phyloP scores from a whole-genome alignment of 441 rosid species.

The Lepidium campestre region DNA sequence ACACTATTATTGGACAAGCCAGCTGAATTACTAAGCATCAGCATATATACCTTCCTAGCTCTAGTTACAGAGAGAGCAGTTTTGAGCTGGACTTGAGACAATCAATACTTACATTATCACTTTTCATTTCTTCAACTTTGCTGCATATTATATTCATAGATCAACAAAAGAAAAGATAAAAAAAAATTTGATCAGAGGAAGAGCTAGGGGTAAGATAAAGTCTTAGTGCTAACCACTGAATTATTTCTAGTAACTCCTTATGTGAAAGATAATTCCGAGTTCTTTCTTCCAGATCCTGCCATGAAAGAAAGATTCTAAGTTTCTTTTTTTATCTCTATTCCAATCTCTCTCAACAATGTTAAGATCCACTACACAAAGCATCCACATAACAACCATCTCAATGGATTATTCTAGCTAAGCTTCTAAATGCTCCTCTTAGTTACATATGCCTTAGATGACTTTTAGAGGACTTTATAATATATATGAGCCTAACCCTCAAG shows the following conservation, averaged over 20 bases:
- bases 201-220: not conserved
- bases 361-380: not conserved
- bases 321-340: not conserved
- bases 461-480: too few species aligned
- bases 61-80: slow-evolving; percentile 14
- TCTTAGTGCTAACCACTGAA: slow-evolving; percentile 18
- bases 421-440: not conserved
- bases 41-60: slow-evolving; percentile 20
- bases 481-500: not conserved
- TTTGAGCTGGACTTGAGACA: not conserved
- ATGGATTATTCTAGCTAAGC: not conserved
- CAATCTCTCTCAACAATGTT: not conserved
- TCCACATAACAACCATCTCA: not conserved
- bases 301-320: not conserved
- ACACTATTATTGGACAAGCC: not conserved
- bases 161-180: not conserved
- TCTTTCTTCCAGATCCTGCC: slow-evolving; percentile 13
- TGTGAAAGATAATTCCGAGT: slow-evolving; percentile 9
- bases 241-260: slow-evolving; percentile 17
- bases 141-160: not conserved
- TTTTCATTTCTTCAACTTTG: not conserved
- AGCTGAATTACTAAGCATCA: not conserved
- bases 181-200: not conserved
- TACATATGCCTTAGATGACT: not conserved
- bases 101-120: slow-evolving; percentile 12